Conservation (phyloP, 345 rosid species). For the Heritiera fomes region DNA sequence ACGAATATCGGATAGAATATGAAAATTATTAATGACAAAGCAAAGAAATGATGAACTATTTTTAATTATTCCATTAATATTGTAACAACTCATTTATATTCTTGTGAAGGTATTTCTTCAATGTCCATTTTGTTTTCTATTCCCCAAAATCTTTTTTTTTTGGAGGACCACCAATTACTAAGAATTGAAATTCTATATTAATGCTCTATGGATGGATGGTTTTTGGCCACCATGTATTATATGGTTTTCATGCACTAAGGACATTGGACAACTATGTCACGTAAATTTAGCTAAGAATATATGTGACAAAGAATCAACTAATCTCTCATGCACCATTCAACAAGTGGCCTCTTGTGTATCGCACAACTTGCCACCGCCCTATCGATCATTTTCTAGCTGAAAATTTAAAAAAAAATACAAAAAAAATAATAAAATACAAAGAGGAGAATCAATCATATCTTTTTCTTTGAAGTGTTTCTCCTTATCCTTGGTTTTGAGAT, state of each 20-base stretch:
- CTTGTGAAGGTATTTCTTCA: not conserved
- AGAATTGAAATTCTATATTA: not conserved
- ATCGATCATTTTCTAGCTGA: not conserved
- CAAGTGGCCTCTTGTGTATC: not conserved
- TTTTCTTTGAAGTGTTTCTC: not conserved
- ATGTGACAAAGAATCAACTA: conserved; percentile 6
- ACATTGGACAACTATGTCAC: not conserved
- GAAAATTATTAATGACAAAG: not conserved
- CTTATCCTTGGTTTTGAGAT: not conserved
- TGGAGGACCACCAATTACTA: not conserved
- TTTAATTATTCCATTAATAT: not conserved
- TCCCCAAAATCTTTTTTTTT: not conserved
- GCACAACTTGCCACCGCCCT: not conserved
- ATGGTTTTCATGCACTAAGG: not conserved
- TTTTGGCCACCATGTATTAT: not conserved
- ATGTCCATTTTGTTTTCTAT: not conserved
- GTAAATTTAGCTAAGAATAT: not conserved
- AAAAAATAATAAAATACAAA: no score
- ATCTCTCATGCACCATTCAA: not conserved
- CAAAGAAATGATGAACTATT: not conserved
- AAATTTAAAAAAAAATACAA: not conserved
- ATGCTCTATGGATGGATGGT: not conserved
- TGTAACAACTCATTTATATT: not conserved
- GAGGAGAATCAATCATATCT: not conserved
- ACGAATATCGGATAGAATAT: not conserved